Evolutionary conservation across 768 basidiomycete genomes (phyloP).

Genomic region (Glaciozyma antarctica): DNA sequence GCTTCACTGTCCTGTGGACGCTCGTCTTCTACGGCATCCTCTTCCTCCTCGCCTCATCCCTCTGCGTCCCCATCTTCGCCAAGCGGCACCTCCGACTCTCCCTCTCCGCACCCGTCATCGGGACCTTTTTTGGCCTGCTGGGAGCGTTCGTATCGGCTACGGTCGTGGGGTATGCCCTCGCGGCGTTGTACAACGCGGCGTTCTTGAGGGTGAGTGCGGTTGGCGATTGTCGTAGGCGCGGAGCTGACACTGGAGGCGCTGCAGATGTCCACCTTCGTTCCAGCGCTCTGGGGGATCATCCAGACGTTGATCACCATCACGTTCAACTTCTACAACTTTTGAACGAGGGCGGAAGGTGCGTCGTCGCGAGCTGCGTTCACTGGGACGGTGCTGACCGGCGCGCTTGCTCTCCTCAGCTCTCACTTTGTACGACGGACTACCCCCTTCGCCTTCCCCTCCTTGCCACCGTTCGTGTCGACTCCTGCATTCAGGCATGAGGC

Average conservation of each 20-base stretch:
- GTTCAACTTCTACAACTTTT: background rate
- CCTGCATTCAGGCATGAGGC: too few relatives aligned
- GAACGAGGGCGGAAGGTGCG: background rate
- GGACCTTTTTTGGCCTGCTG: background rate
- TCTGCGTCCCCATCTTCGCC: conserved; percentile 5
- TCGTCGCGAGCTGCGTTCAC: background rate
- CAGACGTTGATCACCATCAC: background rate
- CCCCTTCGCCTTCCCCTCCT: background rate
- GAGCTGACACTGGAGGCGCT: background rate
- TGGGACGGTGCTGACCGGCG: background rate
- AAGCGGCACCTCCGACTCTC: conserved; percentile 6
- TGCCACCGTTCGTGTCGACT: background rate
- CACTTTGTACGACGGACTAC: background rate
- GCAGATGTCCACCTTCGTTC: conserved; percentile 9
- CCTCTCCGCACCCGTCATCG: conserved; percentile 5
- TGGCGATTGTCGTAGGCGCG: background rate
- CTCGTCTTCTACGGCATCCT: conserved; percentile 9
- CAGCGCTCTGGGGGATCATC: conserved; percentile 2
- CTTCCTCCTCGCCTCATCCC: background rate
- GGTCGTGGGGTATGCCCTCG: conserved; percentile 8
- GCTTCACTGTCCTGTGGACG: conserved; percentile 13
- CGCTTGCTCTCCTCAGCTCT: background rate
- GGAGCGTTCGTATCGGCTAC: conserved; percentile 10
- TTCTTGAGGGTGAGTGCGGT: conserved; percentile 8
- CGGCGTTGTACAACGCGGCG: conserved; percentile 18